These are phyloP conservation scores for Boletus eberwhitei DNA, from an alignment of 768 basidiomycete species.

Conservation along the genomic window DNA sequence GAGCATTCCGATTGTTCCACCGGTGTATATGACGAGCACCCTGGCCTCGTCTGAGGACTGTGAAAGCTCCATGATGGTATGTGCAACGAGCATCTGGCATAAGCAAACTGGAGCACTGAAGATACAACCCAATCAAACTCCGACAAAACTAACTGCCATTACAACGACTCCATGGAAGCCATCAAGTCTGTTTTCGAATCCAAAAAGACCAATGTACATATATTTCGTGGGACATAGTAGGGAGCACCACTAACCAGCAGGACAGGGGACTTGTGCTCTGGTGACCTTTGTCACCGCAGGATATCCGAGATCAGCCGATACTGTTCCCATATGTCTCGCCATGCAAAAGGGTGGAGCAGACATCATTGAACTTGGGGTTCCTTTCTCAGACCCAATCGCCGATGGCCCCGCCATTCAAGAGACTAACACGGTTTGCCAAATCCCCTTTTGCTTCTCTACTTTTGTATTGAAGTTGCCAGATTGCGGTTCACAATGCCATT, in stretches of 20 bases:
- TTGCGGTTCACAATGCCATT: constrained; percentile 78
- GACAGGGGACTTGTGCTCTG: constrained; percentile 48
- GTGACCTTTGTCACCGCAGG: constrained; percentile 95
- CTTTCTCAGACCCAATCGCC: constrained; percentile 83
- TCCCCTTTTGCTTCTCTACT: neutral
- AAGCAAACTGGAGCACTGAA: too few species aligned
- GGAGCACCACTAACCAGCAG: constrained; percentile 2
- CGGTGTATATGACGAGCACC: constrained; percentile 88
- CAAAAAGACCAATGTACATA: constrained; percentile 20
- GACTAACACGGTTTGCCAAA: constrained; percentile 69
- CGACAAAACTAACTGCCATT: neutral
- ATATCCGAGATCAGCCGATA: constrained; percentile 74
- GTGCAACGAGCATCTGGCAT: neutral
- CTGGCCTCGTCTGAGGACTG: constrained; percentile 63
- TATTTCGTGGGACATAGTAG: neutral
- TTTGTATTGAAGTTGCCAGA: constrained; percentile 41
- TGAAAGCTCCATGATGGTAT: constrained; percentile 44
- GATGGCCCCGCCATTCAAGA: constrained; percentile 94
- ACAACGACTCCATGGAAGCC: constrained; percentile 23
- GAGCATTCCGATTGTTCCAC: constrained; percentile 88
- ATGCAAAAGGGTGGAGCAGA: constrained; percentile 94
- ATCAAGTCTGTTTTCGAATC: constrained; percentile 28
- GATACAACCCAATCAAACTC: neutral
- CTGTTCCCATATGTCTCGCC: constrained; percentile 83
- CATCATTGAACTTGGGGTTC: constrained; percentile 89